phyloP scores from a whole-genome alignment of 1,284 basidiomycete species.

The Puccinia triticina region DNA sequence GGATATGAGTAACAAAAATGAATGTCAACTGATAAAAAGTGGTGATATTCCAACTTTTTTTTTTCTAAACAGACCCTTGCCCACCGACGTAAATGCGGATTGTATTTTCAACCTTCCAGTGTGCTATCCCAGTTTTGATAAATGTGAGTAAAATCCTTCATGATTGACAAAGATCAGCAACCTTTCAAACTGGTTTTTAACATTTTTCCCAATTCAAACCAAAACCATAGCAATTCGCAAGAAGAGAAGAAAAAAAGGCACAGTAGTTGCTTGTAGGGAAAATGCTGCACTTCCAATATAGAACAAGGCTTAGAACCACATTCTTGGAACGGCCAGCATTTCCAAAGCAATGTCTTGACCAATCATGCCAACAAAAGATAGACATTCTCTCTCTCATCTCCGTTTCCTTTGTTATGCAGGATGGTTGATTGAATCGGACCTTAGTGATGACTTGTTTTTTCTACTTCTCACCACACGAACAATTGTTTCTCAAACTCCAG shows the following conservation, averaged over 20 bases:
- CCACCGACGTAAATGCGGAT: conserved; percentile 20
- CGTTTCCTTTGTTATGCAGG: no score
- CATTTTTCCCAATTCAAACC: not conserved
- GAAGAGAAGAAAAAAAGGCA: conserved; percentile 12
- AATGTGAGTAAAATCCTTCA: not conserved
- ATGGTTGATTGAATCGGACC: no score
- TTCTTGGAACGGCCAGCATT: no score
- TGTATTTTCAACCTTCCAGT: conserved; percentile 41
- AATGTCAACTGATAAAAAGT: not conserved
- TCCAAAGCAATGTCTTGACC: no score
- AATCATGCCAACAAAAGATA: not conserved
- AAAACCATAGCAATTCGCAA: conserved; percentile 7
- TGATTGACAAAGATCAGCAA: not conserved
- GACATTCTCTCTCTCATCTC: no score
- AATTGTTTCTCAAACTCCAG: no score
- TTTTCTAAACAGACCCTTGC: not conserved
- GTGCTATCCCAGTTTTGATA: conserved; percentile 10
- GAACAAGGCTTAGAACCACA: not conserved
- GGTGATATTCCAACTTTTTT: no score
- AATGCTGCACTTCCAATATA: conserved; percentile 22
- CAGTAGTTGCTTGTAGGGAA: conserved; percentile 6
- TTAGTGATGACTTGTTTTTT: no score
- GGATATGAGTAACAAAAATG: not conserved
- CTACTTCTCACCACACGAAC: no score
- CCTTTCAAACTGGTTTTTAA: not conserved